Evolutionary conservation across 1,284 basidiomycete genomes (phyloP).

Genomic region (Sporisorium sorghi): DNA sequence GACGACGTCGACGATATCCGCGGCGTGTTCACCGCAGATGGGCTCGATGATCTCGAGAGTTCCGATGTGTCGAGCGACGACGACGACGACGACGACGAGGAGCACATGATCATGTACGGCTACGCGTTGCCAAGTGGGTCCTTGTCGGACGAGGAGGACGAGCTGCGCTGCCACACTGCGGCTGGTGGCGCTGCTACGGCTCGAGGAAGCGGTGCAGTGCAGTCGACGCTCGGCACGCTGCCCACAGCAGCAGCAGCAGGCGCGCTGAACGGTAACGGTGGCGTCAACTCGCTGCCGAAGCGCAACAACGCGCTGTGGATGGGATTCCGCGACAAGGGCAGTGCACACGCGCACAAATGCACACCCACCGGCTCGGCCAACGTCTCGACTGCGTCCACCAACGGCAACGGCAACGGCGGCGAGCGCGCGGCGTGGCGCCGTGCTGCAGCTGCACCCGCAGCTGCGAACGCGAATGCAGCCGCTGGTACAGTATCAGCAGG

Average conservation of each 20-base stretch:
- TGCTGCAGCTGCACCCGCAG: too few species aligned
- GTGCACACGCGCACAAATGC: constrained; percentile 46
- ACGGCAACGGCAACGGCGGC: too few species aligned
- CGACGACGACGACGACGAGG: too few species aligned
- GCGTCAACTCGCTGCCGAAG: constrained; percentile 28
- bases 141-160: constrained; percentile 33
- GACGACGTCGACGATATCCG: constrained; percentile 52
- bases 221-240: too few species aligned
- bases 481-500: too few species aligned
- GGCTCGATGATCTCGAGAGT: constrained; percentile 38
- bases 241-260: neutral
- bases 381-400: too few species aligned
- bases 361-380: constrained; percentile 20
- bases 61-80: constrained; percentile 33
- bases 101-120: constrained; percentile 49
- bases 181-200: neutral
- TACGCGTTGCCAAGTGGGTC: constrained; percentile 42
- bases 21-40: constrained; percentile 37
- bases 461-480: too few species aligned
- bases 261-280: too few species aligned
- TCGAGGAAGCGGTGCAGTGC: neutral
- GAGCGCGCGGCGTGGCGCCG: constrained; percentile 36
- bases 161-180: constrained; percentile 18
- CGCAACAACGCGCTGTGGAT: constrained; percentile 50
- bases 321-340: constrained; percentile 47